These are phyloP conservation scores for Botrytis fabae DNA, from an alignment of 2,329 filamentous ascomycete genomes.

Conservation along the genomic window DNA sequence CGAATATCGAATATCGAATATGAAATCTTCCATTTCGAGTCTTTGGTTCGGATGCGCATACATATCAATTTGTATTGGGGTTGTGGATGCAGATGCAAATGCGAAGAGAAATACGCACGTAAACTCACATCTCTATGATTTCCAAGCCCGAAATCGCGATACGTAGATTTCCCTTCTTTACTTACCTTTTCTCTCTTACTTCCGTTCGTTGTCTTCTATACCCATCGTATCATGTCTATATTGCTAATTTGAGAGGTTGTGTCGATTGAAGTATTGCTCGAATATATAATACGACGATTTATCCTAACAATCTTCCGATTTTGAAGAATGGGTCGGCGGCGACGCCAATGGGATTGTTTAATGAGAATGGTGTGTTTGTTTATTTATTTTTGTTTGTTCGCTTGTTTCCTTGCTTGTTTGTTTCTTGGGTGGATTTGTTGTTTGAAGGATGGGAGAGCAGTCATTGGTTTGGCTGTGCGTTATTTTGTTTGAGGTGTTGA, in stretches of 20 bases:
- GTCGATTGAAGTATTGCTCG: constrained; percentile 23
- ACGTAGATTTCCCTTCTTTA: background rate
- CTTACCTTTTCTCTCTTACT: no score
- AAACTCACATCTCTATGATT: background rate
- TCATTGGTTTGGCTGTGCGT: background rate
- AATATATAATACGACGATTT: constrained; percentile 1
- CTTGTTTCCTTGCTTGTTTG: no score
- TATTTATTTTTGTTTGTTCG: background rate
- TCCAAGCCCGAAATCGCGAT: background rate
- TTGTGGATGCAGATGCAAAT: no score
- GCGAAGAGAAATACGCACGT: no score
- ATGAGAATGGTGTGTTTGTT: background rate
- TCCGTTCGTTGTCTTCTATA: background rate
- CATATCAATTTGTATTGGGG: background rate
- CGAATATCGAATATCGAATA: no score
- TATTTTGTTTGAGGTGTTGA: no score
- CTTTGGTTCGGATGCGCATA: background rate
- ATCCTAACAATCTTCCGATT: constrained; percentile 4
- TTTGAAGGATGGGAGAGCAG: no score
- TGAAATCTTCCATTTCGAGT: background rate
- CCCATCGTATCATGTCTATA: background rate
- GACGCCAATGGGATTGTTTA: background rate
- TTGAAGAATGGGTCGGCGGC: background rate
- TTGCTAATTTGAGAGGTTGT: background rate
- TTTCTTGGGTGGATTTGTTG: background rate